Percentiles rank a stretch among this genome's conserved stretches.
Evolutionary conservation across 306 rosid species (phyloP).

Genomic region (Abrus precatorius): DNA sequence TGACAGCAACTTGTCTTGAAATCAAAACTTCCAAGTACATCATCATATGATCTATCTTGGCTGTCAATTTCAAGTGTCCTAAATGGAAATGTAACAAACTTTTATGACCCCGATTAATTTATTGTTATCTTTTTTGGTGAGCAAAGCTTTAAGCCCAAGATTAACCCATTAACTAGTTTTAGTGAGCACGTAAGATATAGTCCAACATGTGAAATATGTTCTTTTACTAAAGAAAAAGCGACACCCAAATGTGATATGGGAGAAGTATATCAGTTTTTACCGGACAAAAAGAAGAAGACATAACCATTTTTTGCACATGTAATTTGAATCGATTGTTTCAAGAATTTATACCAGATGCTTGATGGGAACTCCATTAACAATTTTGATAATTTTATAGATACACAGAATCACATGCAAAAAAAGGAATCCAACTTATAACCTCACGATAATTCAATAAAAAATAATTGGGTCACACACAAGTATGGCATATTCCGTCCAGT

Average conservation of each 20-base stretch:
- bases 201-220: not conserved
- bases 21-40: slow-evolving; percentile 7
- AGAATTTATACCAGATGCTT: not conserved
- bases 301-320: not conserved
- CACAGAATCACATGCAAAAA: slow-evolving; percentile 29
- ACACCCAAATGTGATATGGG: not conserved
- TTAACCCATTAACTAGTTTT: not conserved
- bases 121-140: not conserved
- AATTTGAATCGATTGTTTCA: slow-evolving; percentile 1
- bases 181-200: not conserved
- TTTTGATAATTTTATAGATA: slow-evolving; percentile 7
- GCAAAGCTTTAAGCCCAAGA: slow-evolving; percentile 2
- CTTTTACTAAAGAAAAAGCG: not conserved
- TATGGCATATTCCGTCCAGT: not conserved
- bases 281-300: not conserved
- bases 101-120: not conserved
- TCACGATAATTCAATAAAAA: not conserved
- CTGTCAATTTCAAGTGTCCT: not conserved
- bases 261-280: not conserved
- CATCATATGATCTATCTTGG: slow-evolving; percentile 10
- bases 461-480: not conserved
- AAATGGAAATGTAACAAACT: not conserved
- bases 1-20: not conserved
- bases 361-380: slow-evolving; percentile 2
- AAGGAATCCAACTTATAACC: slow-evolving; percentile 16